These are phyloP conservation scores for Pelagophyceae sp. DNA, from an alignment of 352 stramenopile genomes.

Conservation along the genomic window DNA sequence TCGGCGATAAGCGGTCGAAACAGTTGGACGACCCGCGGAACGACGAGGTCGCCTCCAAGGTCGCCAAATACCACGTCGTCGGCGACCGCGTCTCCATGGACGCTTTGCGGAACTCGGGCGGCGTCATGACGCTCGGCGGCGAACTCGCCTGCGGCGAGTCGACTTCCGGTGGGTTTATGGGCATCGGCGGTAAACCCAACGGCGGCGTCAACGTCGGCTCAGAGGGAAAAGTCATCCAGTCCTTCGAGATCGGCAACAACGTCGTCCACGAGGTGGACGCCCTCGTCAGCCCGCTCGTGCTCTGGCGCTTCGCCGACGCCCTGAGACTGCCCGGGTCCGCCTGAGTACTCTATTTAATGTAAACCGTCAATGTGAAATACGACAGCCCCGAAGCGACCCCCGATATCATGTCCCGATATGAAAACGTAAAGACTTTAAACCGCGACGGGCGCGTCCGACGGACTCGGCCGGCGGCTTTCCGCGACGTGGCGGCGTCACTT, in stretches of 20 bases:
- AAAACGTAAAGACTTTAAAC: too few relatives aligned
- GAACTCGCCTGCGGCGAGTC: slow-evolving; percentile 38
- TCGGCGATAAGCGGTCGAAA: slow-evolving; percentile 40
- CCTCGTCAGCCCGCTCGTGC: slow-evolving; percentile 44
- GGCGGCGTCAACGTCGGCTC: slow-evolving; percentile 45
- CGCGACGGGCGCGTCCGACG: too few relatives aligned
- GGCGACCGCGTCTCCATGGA: slow-evolving; percentile 42
- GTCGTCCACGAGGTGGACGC: slow-evolving; percentile 52
- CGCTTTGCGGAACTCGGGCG: slow-evolving; percentile 42
- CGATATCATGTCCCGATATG: too few relatives aligned
- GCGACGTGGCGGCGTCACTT: too few relatives aligned
- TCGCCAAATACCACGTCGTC: slow-evolving; percentile 50
- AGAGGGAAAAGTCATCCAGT: slow-evolving; percentile 41
- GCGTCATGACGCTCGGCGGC: slow-evolving; percentile 43
- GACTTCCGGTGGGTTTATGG: slow-evolving; percentile 43
- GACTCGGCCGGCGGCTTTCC: too few relatives aligned
- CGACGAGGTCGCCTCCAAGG: slow-evolving; percentile 45
- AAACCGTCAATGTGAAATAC: too few relatives aligned
- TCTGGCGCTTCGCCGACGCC: slow-evolving; percentile 54
- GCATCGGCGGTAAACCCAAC: slow-evolving; percentile 48
- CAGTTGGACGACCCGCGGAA: slow-evolving; percentile 49
- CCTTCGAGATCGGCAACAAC: slow-evolving; percentile 33
- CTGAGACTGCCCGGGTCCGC: slow-evolving; percentile 48
- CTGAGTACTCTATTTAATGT: too few relatives aligned
- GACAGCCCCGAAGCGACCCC: too few relatives aligned